A percentile compares a stretch with the other conserved stretches of the same genome.
These are phyloP conservation scores for Eucalyptus grandis DNA, from an alignment of 345 rosid species.

Conservation along the genomic window DNA sequence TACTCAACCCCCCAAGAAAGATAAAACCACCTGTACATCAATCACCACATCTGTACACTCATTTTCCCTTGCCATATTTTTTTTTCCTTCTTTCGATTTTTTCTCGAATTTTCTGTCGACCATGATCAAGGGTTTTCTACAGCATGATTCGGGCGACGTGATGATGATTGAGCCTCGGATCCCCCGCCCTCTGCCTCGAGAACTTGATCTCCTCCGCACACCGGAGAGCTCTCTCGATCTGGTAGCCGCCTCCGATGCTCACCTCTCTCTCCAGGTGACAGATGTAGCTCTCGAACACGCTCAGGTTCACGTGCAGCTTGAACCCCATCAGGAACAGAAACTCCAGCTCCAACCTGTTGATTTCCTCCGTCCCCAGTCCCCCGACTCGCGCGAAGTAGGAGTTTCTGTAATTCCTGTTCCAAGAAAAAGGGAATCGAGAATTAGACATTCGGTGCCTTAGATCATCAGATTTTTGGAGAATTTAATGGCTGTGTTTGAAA, in stretches of 20 bases:
- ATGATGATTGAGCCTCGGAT: slow-evolving; percentile 28
- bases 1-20: background rate
- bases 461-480: background rate
- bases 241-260: slow-evolving; percentile 80
- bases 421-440: background rate
- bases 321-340: slow-evolving; percentile 84
- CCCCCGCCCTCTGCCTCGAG: slow-evolving; percentile 15
- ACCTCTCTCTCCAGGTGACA: slow-evolving; percentile 88
- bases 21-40: background rate
- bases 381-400: slow-evolving; percentile 81
- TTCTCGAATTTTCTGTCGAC: background rate
- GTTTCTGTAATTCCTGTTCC: slow-evolving; percentile 67
- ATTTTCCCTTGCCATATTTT: background rate
- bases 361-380: slow-evolving; percentile 54
- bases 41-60: background rate
- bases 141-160: slow-evolving; percentile 53
- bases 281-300: slow-evolving; percentile 90
- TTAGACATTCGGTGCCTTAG: background rate
- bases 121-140: background rate
- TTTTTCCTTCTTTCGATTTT: background rate
- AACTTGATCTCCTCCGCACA: slow-evolving; percentile 88
- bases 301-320: slow-evolving; percentile 76
- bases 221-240: slow-evolving; percentile 66
- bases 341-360: slow-evolving; percentile 71
- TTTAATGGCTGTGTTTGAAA: background rate